These are phyloP conservation scores for Aspergillus haitiensis DNA, from an alignment of 495 filamentous ascomycete genomes.

Conservation along the genomic window DNA sequence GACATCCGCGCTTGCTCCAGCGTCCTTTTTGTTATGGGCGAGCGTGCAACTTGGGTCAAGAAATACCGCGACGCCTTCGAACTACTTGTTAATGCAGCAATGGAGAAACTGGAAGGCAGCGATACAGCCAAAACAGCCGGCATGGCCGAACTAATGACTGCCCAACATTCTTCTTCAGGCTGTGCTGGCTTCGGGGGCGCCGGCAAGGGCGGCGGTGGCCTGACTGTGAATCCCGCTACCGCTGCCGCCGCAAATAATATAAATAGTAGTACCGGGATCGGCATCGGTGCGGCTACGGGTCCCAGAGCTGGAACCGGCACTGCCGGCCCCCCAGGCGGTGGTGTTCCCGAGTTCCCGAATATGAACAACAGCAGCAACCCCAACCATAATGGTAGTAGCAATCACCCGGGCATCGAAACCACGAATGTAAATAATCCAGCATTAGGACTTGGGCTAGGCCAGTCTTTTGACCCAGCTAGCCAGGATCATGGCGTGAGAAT, in stretches of 20 bases:
- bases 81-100: conserved; percentile 52
- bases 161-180: conserved; percentile 30
- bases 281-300: not conserved
- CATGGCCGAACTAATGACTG: conserved; percentile 47
- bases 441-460: not conserved
- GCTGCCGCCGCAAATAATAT: not conserved
- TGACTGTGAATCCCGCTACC: not conserved
- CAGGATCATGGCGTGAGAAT: conserved; percentile 44
- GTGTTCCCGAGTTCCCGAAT: not conserved
- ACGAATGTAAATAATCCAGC: not conserved
- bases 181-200: conserved; percentile 1
- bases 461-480: conserved; percentile 14
- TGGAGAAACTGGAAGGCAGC: conserved; percentile 51
- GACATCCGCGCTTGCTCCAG: conserved; percentile 56
- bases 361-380: not conserved
- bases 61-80: conserved; percentile 58
- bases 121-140: conserved; percentile 40
- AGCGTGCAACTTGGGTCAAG: conserved; percentile 52
- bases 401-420: conserved; percentile 11
- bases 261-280: not conserved
- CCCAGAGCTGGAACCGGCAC: too few relatives aligned
- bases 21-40: conserved; percentile 56
- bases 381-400: not conserved
- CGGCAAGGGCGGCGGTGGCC: not conserved
- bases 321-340: too few relatives aligned